Base-by-base conservation (phyloP, 805 yeast genomes). In the Starmerella lactis-condensi region DNA sequence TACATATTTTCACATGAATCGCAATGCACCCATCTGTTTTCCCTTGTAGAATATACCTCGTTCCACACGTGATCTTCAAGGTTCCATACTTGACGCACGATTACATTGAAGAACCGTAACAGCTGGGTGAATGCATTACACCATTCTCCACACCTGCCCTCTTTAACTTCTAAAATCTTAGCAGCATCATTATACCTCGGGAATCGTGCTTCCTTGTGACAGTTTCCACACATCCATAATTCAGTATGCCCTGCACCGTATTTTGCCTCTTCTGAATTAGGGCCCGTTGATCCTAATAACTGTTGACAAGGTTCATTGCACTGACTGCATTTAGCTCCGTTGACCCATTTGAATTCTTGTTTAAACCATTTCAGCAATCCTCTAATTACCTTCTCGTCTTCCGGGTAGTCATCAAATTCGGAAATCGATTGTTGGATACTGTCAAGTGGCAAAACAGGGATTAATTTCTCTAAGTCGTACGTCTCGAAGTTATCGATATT, bases 91-190 rank as follows among this genome's bases (percentile, higher is more conserved):
- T 75, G 82, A 31, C 96, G 55, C 1, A 68, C 67, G 17, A 69
- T 58, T 4, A 70, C 46, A 1, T 74, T 77, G 26, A 83, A 55
- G 0, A 93, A 69, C 17, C 71, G 61, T 32, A 83, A 54, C 2
- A 82, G 54, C 22, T 79, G 56, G 27, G 76, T 62, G 48, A 83
- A 82, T 39, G 85, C 69, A 43, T 77, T 76, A 33, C 83, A 85
- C 92, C 93, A 85, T 51, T 85, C 96, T 1, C 96, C 96, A 53
- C 96, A 85, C 29, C 96, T 61, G 0, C 96, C 96, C 21, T 49
- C 48, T 26, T 79, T 56, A 0, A 74, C 65, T 18, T 65, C 57
- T 11, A 85, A 52, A 16, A 85, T 54, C 36, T 64, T 67, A 1
- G 54, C 54, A 0, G 85, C 75, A 38, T 70, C 65, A 47, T 76